A percentile compares a stretch with the other conserved stretches of the same genome.
Evolutionary conservation across 2,329 filamentous ascomycete species (phyloP).

Genomic region (Rosellinia necatrix): DNA sequence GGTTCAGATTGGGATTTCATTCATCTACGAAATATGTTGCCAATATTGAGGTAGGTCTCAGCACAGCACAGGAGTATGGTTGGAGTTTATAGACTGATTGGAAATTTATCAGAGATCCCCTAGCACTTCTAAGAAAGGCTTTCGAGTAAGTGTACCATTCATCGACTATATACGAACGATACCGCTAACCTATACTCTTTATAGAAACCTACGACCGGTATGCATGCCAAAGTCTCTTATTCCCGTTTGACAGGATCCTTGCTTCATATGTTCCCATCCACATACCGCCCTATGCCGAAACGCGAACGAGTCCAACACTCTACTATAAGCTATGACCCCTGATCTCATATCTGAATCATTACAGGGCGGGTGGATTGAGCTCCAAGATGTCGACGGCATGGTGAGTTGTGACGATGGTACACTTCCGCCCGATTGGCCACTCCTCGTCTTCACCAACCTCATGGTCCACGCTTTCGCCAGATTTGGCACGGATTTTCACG

Average conservation of each 20-base stretch:
- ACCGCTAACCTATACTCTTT: background rate
- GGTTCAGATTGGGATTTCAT: constrained; percentile 54
- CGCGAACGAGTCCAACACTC: too few species aligned
- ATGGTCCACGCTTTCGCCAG: constrained; percentile 45
- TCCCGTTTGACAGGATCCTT: background rate
- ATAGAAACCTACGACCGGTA: constrained; percentile 44
- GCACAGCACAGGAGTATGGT: background rate
- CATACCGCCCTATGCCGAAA: too few species aligned
- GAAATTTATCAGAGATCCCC: constrained; percentile 15
- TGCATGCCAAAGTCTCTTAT: background rate
- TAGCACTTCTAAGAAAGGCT: constrained; percentile 28
- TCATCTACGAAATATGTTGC: constrained; percentile 52
- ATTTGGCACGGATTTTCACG: constrained; percentile 45
- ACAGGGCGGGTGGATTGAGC: constrained; percentile 50
- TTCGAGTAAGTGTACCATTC: constrained; percentile 31
- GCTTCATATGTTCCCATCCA: too few species aligned
- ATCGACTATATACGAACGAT: background rate
- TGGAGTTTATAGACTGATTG: constrained; percentile 1
- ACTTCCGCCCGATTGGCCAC: constrained; percentile 39
- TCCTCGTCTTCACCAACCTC: constrained; percentile 43
- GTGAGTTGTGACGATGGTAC: constrained; percentile 45
- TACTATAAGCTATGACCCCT: background rate
- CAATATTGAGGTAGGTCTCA: constrained; percentile 34
- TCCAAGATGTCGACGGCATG: constrained; percentile 51
- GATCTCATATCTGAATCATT: background rate